Evolutionary conservation across 140 eudicot species (phyloP).

Genomic region (Cichorium intybus): DNA sequence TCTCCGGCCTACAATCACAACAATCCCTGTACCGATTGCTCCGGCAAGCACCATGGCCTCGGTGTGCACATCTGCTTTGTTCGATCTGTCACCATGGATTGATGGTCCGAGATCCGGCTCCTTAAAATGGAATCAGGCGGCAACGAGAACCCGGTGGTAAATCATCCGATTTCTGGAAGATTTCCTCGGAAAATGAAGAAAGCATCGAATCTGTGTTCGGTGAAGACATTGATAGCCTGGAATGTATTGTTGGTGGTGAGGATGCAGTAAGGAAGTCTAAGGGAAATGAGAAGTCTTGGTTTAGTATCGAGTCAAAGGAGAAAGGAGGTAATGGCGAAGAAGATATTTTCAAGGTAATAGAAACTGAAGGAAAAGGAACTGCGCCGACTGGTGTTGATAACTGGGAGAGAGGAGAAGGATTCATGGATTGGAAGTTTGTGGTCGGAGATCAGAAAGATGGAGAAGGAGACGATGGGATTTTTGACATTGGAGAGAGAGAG

Average conservation of each 20-base stretch:
- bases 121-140: too few species aligned
- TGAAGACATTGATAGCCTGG: slow-evolving; percentile 24
- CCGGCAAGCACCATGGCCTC: too few species aligned
- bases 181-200: slow-evolving; percentile 38
- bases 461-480: slow-evolving; percentile 23
- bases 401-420: slow-evolving; percentile 26
- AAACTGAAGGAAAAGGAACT: slow-evolving; percentile 5
- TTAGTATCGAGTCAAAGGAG: slow-evolving; percentile 13
- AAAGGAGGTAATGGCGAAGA: slow-evolving; percentile 3
- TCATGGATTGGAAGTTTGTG: slow-evolving; percentile 38
- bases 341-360: slow-evolving; percentile 24
- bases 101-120: too few species aligned
- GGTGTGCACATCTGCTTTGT: too few species aligned
- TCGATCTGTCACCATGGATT: too few species aligned
- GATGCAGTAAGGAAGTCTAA: not conserved
- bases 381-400: slow-evolving; percentile 12
- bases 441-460: slow-evolving; percentile 33
- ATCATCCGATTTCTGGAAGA: slow-evolving; percentile 40
- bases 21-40: too few species aligned
- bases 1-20: too few species aligned
- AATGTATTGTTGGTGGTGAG: slow-evolving; percentile 1
- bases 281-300: slow-evolving; percentile 9
- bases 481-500: slow-evolving; percentile 45
- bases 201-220: slow-evolving; percentile 38
- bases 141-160: too few species aligned